phyloP scores from a whole-genome alignment of 768 basidiomycete species.

The Kwoniella bestiolae region DNA sequence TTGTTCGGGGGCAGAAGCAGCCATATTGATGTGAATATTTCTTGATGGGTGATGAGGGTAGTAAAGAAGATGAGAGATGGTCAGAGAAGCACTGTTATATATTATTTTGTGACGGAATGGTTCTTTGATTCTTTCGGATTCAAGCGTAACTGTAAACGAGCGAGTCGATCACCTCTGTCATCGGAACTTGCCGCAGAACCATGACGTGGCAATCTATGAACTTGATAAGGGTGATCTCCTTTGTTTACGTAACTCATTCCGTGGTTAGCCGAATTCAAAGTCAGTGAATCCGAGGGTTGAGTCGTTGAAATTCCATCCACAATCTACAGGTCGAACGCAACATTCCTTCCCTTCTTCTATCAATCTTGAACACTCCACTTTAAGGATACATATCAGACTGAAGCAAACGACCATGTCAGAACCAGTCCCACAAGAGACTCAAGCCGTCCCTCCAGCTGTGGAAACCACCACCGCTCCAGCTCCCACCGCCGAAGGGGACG shows the following conservation, averaged over 20 bases:
- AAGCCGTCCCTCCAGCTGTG: conserved; percentile 2
- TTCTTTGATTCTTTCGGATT: neutral
- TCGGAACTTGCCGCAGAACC: neutral
- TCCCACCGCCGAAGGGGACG: conserved; percentile 44
- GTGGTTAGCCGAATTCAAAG: neutral
- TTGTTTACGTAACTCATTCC: neutral
- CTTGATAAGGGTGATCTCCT: too few species aligned
- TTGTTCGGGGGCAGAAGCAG: conserved; percentile 32
- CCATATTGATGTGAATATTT: conserved; percentile 8
- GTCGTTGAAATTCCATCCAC: too few species aligned
- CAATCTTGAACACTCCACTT: too few species aligned
- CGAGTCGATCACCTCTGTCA: conserved; percentile 2
- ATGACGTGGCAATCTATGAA: neutral
- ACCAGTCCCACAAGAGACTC: conserved; percentile 14
- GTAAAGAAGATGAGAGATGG: neutral
- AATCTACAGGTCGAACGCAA: too few species aligned
- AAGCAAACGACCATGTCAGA: too few species aligned
- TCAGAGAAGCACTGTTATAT: neutral
- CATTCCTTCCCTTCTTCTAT: neutral
- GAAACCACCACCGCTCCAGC: conserved; percentile 4
- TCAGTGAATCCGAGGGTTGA: too few species aligned
- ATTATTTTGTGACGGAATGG: too few species aligned
- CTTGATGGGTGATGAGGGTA: neutral
- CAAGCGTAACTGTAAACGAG: neutral
- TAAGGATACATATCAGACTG: neutral